phyloP scores from a whole-genome alignment of 495 filamentous ascomycete genomes.

The Penicillium alfredii region DNA sequence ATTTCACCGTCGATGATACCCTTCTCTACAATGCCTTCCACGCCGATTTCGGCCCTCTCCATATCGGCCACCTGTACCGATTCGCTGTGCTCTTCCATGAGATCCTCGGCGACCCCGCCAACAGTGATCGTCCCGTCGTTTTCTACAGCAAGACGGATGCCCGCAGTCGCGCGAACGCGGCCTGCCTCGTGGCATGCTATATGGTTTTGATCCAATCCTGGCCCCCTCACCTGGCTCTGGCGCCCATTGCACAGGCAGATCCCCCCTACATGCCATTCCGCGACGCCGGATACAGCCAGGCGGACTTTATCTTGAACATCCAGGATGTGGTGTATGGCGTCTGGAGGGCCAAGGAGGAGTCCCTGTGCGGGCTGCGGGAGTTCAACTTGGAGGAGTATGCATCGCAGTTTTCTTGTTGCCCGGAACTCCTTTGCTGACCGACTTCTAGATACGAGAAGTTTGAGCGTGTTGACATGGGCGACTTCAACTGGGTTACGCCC shows the following conservation, averaged over 20 bases:
- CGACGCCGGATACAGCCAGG: constrained; percentile 97
- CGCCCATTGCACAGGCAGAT: constrained; percentile 91
- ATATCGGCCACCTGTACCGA: constrained; percentile 94
- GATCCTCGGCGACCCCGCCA: constrained; percentile 78
- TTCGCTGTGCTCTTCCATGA: constrained; percentile 95
- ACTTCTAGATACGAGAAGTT: constrained; percentile 73
- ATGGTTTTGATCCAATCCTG: constrained; percentile 98
- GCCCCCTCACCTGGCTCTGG: constrained; percentile 97
- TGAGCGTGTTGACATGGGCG: constrained; percentile 94
- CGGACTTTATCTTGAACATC: constrained; percentile 88
- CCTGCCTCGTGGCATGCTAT: constrained; percentile 91
- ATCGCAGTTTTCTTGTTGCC: background rate
- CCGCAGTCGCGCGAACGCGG: constrained; percentile 92
- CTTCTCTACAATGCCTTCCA: constrained; percentile 98
- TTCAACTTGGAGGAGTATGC: constrained; percentile 90
- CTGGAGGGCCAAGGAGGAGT: constrained; percentile 96
- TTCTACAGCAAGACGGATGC: constrained; percentile 93
- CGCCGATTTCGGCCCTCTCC: constrained; percentile 94
- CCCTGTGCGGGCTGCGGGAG: constrained; percentile 75
- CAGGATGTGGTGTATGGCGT: constrained; percentile 98
- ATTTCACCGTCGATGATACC: constrained; percentile 91
- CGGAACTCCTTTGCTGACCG: constrained; percentile 15
- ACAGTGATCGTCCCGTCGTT: constrained; percentile 78
- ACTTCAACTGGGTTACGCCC: constrained; percentile 99
- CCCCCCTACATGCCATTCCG: constrained; percentile 98